These are phyloP conservation scores for Bolboschoenoplectus hybrid DNA, from an alignment of 202 grass and related monocot species.

Conservation along the genomic window DNA sequence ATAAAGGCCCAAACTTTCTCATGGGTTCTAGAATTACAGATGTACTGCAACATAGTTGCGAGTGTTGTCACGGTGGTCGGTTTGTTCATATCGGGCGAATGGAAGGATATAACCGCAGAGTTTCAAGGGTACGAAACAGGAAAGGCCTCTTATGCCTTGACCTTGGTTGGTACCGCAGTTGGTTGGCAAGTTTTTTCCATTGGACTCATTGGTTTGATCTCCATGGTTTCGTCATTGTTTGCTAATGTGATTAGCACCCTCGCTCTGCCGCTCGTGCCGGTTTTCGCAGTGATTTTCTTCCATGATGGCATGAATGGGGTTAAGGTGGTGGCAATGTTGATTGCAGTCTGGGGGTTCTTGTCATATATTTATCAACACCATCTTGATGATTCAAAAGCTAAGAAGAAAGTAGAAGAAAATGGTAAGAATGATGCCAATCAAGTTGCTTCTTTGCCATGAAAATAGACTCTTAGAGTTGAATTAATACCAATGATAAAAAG, in stretches of 20 bases:
- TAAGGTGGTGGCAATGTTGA: slow-evolving; percentile 49
- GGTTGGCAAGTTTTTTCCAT: slow-evolving; percentile 41
- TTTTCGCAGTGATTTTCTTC: slow-evolving; percentile 56
- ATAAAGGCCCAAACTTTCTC: slow-evolving; percentile 39
- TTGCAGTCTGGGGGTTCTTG: slow-evolving; percentile 56
- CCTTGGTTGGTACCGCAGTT: slow-evolving; percentile 47
- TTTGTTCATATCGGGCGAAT: slow-evolving; percentile 45
- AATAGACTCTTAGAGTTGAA: neutral
- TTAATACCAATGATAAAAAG: neutral
- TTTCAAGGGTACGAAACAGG: slow-evolving; percentile 43
- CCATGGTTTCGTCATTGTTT: slow-evolving; percentile 57
- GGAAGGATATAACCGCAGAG: slow-evolving; percentile 37
- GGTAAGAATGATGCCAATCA: neutral
- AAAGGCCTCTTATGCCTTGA: slow-evolving; percentile 40
- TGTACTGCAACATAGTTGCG: slow-evolving; percentile 37
- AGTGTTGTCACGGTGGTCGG: slow-evolving; percentile 27
- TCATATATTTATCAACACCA: slow-evolving; percentile 56
- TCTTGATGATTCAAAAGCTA: slow-evolving; percentile 37
- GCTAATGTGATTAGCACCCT: slow-evolving; percentile 53
- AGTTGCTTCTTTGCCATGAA: neutral
- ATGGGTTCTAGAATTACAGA: slow-evolving; percentile 42
- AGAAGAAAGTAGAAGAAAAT: neutral
- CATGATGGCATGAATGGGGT: slow-evolving; percentile 49
- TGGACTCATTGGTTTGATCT: slow-evolving; percentile 42
- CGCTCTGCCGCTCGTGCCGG: slow-evolving; percentile 38